Conservation (phyloP, 2,329 filamentous ascomycete species). For the Alternaria burnsii region DNA sequence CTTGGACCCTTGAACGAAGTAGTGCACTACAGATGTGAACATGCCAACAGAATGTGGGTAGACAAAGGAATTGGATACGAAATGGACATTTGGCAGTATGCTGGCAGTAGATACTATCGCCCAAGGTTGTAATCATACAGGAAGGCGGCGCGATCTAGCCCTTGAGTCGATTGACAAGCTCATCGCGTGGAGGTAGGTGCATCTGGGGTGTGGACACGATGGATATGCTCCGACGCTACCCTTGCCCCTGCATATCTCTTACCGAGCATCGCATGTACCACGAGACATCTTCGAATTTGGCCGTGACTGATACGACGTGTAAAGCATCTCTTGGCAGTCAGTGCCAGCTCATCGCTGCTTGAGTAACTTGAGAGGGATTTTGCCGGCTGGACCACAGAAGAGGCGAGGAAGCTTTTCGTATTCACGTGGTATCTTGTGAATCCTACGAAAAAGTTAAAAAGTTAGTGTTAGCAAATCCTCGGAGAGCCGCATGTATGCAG, state of each 20-base stretch:
- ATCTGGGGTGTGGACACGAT: conserved; percentile 2
- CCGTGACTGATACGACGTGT: conserved; percentile 6
- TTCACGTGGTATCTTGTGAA: conserved; percentile 16
- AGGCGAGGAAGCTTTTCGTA: conserved; percentile 1
- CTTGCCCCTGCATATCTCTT: conserved; percentile 9
- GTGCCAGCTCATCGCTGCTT: conserved; percentile 2
- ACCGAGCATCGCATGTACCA: conserved; percentile 13
- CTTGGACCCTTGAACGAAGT: background rate
- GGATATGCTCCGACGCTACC: conserved; percentile 2
- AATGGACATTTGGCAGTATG: background rate
- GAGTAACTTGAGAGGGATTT: background rate
- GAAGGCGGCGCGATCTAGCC: conserved; percentile 1
- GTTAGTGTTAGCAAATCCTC: background rate
- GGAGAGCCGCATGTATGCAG: conserved; percentile 17
- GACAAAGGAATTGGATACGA: background rate
- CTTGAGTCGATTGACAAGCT: background rate
- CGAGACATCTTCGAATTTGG: conserved; percentile 8
- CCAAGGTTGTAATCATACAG: background rate
- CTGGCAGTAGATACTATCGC: background rate
- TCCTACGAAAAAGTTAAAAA: background rate
- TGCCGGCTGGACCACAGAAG: background rate
- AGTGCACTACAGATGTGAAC: background rate
- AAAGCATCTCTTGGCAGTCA: background rate
- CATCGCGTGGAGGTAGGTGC: conserved; percentile 9
- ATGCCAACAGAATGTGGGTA: background rate